Percentiles rank a stretch among this genome's conserved stretches.
These are phyloP conservation scores for Hippophae rhamnoides DNA, from an alignment of 306 rosid genomes.

Conservation along the genomic window DNA sequence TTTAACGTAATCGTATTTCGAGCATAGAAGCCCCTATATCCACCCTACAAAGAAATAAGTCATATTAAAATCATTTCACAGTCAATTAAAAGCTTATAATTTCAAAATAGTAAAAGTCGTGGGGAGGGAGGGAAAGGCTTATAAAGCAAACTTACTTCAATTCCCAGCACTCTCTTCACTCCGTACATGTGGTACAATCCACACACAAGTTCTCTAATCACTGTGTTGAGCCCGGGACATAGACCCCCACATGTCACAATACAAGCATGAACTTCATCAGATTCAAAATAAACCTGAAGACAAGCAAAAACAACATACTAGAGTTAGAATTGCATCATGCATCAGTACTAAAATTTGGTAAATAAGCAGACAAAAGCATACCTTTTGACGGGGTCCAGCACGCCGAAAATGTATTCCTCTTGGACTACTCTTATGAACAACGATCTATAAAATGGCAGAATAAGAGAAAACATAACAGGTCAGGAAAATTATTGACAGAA, in stretches of 20 bases:
- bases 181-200: conserved; percentile 86
- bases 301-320: conserved; percentile 6
- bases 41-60: conserved; percentile 49
- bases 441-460: conserved; percentile 36
- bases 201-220: conserved; percentile 87
- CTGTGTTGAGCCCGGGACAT: conserved; percentile 97
- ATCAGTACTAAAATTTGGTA: conserved; percentile 4
- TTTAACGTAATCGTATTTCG: conserved; percentile 54
- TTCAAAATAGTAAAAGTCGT: neutral
- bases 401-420: conserved; percentile 88
- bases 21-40: conserved; percentile 85
- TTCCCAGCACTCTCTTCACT: conserved; percentile 72
- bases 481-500: neutral
- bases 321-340: neutral
- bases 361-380: conserved; percentile 14
- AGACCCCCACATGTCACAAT: conserved; percentile 97
- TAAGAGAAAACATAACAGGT: neutral
- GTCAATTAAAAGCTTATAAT: neutral
- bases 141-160: conserved; percentile 37
- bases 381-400: conserved; percentile 96
- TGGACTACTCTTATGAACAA: conserved; percentile 74
- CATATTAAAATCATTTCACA: neutral
- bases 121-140: neutral
- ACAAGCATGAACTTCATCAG: conserved; percentile 86
- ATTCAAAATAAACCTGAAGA: conserved; percentile 60